A percentile compares a stretch with the other conserved stretches of the same genome.
Conservation (phyloP, 2,329 filamentous ascomycete genomes). For the Phaeomoniella chlamydospora region DNA sequence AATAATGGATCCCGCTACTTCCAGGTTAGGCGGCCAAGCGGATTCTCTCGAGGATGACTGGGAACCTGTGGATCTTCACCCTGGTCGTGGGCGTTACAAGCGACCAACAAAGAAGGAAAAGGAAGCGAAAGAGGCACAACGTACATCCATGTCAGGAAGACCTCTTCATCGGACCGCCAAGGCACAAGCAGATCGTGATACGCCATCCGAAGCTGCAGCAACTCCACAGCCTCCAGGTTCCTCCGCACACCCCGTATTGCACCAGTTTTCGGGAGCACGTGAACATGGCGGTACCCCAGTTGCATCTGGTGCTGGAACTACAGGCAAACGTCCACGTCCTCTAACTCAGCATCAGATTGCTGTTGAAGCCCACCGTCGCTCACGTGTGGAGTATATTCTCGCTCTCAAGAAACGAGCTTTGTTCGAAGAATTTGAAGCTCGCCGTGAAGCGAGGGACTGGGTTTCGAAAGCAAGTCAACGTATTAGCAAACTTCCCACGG, state of each 20-base stretch:
- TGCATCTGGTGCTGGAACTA: slow-evolving; percentile 7
- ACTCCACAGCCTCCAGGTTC: slow-evolving; percentile 23
- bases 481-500: slow-evolving; percentile 24
- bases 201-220: slow-evolving; percentile 7
- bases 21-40: slow-evolving; percentile 9
- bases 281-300: slow-evolving; percentile 1
- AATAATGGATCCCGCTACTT: slow-evolving; percentile 4
- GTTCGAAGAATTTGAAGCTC: slow-evolving; percentile 20
- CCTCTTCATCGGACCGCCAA: slow-evolving; percentile 28
- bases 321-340: slow-evolving; percentile 23
- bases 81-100: slow-evolving; percentile 22
- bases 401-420: slow-evolving; percentile 24
- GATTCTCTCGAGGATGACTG: slow-evolving; percentile 23
- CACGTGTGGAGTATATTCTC: slow-evolving; percentile 32
- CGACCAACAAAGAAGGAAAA: slow-evolving; percentile 18
- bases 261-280: slow-evolving; percentile 16
- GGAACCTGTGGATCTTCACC: slow-evolving; percentile 18
- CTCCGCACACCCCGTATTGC: slow-evolving; percentile 24
- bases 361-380: slow-evolving; percentile 31
- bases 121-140: slow-evolving; percentile 6
- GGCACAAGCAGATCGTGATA: slow-evolving; percentile 19
- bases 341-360: slow-evolving; percentile 35
- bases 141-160: slow-evolving; percentile 10
- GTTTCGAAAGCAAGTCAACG: slow-evolving; percentile 25
- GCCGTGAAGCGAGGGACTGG: slow-evolving; percentile 23